Percentiles rank a stretch among this genome's conserved stretches.
Conservation (phyloP, 2,329 filamentous ascomycete species). For the Talaromyces sp. region DNA sequence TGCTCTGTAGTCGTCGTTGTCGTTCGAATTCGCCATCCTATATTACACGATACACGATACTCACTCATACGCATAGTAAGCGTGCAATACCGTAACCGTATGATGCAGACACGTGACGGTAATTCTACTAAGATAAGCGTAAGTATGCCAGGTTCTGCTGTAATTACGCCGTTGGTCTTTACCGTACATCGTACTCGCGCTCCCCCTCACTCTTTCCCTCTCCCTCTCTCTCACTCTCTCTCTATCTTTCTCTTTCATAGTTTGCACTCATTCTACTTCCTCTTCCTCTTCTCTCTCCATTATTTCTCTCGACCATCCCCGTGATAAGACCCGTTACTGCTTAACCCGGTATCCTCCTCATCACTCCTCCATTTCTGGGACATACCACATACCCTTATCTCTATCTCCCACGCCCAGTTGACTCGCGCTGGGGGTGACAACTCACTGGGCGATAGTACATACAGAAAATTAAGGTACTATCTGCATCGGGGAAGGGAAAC, state of each 20-base stretch:
- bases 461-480: background rate
- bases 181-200: constrained; percentile 17
- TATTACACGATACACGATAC: background rate
- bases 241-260: background rate
- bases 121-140: background rate
- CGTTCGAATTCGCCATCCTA: background rate
- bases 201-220: constrained; percentile 2
- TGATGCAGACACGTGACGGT: constrained; percentile 37
- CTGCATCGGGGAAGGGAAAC: constrained; percentile 4
- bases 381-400: background rate
- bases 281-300: background rate
- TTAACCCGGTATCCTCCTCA: background rate
- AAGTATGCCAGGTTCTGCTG: background rate
- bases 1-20: background rate
- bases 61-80: background rate
- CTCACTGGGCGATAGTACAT: background rate
- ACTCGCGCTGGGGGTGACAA: constrained; percentile 17
- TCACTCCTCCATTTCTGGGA: constrained; percentile 2
- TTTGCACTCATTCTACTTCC: background rate
- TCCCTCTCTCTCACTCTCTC: background rate
- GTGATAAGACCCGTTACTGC: background rate
- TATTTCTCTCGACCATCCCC: background rate
- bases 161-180: constrained; percentile 24
- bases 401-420: background rate
- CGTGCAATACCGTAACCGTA: constrained; percentile 13